These are phyloP conservation scores for Strobilomyces dryophilus DNA, from an alignment of 768 basidiomycete genomes.

Conservation along the genomic window DNA sequence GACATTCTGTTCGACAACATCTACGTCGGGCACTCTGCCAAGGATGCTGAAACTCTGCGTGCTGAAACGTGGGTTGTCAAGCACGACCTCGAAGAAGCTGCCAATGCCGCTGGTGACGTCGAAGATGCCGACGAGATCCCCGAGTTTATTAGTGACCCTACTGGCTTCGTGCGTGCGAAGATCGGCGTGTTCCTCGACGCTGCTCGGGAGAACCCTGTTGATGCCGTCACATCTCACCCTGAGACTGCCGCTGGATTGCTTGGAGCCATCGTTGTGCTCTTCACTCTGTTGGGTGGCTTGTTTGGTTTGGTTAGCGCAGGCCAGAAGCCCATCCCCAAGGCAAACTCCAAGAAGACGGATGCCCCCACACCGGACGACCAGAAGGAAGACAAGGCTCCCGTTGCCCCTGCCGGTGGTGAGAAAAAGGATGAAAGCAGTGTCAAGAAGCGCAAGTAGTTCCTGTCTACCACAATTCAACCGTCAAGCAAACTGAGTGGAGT, in stretches of 20 bases:
- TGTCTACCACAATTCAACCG: background rate
- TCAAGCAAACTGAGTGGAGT: background rate
- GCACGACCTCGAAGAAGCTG: constrained; percentile 71
- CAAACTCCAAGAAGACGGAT: constrained; percentile 71
- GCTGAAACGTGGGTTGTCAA: constrained; percentile 90
- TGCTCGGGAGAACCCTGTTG: constrained; percentile 69
- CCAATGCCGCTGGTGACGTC: constrained; percentile 41
- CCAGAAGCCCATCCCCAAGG: constrained; percentile 68
- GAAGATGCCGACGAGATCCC: constrained; percentile 41
- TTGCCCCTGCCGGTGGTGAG: constrained; percentile 67
- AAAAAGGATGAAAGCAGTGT: constrained; percentile 64
- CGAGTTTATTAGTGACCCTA: constrained; percentile 68
- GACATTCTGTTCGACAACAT: constrained; percentile 92
- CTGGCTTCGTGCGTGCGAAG: constrained; percentile 76
- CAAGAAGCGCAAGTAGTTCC: constrained; percentile 70
- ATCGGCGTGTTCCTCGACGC: constrained; percentile 76
- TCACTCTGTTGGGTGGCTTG: constrained; percentile 80
- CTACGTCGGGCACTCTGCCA: constrained; percentile 86
- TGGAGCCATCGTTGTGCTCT: constrained; percentile 70
- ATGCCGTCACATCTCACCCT: constrained; percentile 84
- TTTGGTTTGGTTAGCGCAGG: constrained; percentile 74
- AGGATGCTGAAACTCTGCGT: constrained; percentile 81
- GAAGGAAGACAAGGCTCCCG: constrained; percentile 61
- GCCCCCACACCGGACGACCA: constrained; percentile 59
- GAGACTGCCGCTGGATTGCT: constrained; percentile 79